phyloP scores from a whole-genome alignment of 2,329 filamentous ascomycete genomes.

The Fusarium gaditjirri region DNA sequence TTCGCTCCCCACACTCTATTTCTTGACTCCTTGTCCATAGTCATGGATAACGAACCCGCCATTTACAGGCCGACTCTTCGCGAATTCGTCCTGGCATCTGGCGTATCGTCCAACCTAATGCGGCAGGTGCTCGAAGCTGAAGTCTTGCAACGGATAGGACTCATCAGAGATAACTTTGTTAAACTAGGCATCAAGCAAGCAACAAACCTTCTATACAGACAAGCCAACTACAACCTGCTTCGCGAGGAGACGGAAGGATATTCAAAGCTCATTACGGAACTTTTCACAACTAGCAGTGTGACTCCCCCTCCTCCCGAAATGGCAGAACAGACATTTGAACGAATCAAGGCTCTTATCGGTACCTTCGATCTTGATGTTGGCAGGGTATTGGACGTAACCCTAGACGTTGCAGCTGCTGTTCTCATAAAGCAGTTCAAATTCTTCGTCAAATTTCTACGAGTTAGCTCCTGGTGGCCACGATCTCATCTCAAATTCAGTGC shows the following conservation, averaged over 20 bases:
- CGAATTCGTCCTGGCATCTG: constrained; percentile 76
- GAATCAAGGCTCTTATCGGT: constrained; percentile 92
- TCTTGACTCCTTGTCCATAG: constrained; percentile 82
- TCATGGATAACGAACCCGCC: constrained; percentile 75
- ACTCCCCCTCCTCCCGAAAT: constrained; percentile 78
- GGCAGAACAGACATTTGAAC: constrained; percentile 87
- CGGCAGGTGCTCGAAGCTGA: constrained; percentile 85
- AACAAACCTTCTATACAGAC: constrained; percentile 92
- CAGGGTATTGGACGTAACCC: constrained; percentile 89
- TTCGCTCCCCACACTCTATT: constrained; percentile 78
- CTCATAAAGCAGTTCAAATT: constrained; percentile 93
- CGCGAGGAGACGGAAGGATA: constrained; percentile 97
- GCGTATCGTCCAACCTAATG: constrained; percentile 76
- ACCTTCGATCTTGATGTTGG: constrained; percentile 98
- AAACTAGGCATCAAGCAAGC: constrained; percentile 87
- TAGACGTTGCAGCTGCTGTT: constrained; percentile 94
- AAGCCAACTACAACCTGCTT: constrained; percentile 95
- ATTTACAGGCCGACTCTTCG: constrained; percentile 64
- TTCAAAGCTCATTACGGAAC: constrained; percentile 93
- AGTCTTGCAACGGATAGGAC: constrained; percentile 77
- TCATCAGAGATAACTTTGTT: constrained; percentile 87
- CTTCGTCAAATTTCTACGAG: constrained; percentile 90
- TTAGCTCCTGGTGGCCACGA: constrained; percentile 97
- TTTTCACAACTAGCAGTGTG: constrained; percentile 87
- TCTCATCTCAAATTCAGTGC: constrained; percentile 58